Conservation (phyloP, 768 basidiomycete genomes). For the Rhodotorula paludigena region DNA sequence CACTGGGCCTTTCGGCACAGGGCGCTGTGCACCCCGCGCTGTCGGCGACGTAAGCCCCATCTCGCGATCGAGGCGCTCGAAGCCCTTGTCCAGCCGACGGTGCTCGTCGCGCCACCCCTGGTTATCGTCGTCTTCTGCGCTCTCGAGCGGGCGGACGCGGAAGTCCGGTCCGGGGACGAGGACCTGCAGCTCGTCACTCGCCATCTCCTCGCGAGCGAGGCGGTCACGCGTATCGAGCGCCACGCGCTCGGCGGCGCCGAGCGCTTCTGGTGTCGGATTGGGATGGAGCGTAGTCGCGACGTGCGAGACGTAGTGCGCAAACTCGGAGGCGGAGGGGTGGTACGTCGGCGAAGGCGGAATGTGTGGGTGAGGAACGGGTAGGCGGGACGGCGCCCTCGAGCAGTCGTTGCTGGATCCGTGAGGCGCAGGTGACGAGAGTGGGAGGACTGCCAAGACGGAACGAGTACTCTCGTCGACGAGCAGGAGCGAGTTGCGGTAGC, state of each 20-base stretch:
- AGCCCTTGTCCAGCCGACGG: too few relatives aligned
- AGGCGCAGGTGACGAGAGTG: not conserved
- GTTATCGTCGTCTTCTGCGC: not conserved
- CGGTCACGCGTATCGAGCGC: too few relatives aligned
- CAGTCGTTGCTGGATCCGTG: not conserved
- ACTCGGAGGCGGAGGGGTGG: slow-evolving; percentile 2
- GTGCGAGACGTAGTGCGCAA: slow-evolving; percentile 14
- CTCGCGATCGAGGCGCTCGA: slow-evolving; percentile 7
- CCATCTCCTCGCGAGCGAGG: not conserved
- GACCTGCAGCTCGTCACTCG: not conserved
- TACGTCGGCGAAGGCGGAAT: not conserved
- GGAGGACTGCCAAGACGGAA: slow-evolving; percentile 3
- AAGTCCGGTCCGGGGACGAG: not conserved
- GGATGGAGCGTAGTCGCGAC: slow-evolving; percentile 1
- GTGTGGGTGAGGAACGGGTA: not conserved
- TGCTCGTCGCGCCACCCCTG: not conserved
- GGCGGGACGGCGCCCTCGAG: not conserved
- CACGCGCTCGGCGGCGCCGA: not conserved
- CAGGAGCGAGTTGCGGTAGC: slow-evolving; percentile 17
- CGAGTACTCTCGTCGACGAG: not conserved
- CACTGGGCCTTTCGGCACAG: too few relatives aligned
- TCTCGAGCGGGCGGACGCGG: not conserved
- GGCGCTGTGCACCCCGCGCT: too few relatives aligned
- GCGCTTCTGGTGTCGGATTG: not conserved
- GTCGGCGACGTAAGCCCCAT: not conserved